Evolutionary conservation across 2,329 filamentous ascomycete species (phyloP).

Genomic region (Setomelanomma holmii): DNA sequence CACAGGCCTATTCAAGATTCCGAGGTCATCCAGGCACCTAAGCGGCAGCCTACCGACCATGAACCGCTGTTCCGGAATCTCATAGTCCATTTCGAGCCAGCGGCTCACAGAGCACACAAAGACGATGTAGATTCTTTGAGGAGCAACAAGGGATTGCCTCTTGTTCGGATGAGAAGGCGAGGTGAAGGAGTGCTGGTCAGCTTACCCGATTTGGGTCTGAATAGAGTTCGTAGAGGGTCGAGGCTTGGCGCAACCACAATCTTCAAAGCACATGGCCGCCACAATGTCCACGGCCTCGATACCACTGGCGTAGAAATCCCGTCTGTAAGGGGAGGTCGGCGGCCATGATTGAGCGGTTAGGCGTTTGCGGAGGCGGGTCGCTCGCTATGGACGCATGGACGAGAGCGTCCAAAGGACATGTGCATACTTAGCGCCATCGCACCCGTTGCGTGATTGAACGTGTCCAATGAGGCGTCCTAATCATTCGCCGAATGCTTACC

Average conservation of each 20-base stretch:
- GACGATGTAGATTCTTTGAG: conserved; percentile 4
- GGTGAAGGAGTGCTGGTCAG: conserved; percentile 18
- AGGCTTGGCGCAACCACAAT: conserved; percentile 25
- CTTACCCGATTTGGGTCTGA: conserved; percentile 34
- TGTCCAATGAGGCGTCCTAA: not conserved
- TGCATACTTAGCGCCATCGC: not conserved
- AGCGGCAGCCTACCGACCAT: not conserved
- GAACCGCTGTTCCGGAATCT: conserved; percentile 11
- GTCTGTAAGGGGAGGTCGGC: not conserved
- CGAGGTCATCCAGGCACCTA: conserved; percentile 9
- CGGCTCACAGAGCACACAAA: conserved; percentile 16
- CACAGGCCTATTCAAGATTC: not conserved
- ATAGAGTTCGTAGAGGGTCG: conserved; percentile 34
- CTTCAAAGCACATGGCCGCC: not conserved
- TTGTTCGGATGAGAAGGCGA: conserved; percentile 11
- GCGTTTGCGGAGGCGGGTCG: not conserved
- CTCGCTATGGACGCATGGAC: not conserved
- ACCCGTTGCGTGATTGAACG: not conserved
- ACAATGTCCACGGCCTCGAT: not conserved
- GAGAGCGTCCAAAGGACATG: not conserved
- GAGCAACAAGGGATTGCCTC: conserved; percentile 21
- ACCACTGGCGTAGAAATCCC: not conserved
- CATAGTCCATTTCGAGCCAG: conserved; percentile 7
- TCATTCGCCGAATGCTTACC: too few species aligned
- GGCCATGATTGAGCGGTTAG: not conserved